These are phyloP conservation scores for Fistulifera pelliculosa DNA, from an alignment of 108 stramenopile genomes.

Conservation along the genomic window DNA sequence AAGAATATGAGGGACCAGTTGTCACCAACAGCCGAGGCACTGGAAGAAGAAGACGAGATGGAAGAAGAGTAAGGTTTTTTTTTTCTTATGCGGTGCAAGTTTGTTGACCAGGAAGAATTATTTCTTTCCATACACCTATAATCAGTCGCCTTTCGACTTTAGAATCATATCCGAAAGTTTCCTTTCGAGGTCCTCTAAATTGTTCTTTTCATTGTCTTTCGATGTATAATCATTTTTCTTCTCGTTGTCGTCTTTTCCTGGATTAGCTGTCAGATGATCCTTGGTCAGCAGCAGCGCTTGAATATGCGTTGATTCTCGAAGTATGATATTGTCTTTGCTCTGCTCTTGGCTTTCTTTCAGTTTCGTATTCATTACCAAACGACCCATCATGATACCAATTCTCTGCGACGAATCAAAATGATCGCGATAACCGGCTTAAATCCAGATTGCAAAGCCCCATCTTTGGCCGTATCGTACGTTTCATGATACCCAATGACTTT, in stretches of 20 bases:
- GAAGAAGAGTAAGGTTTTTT: no score
- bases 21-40: background rate
- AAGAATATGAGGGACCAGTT: background rate
- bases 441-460: conserved; percentile 61
- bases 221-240: background rate
- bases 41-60: conserved; percentile 3
- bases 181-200: background rate
- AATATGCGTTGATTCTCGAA: no score
- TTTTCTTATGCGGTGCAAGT: background rate
- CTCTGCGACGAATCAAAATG: conserved; percentile 31
- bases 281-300: no score
- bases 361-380: background rate
- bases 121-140: background rate
- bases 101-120: background rate
- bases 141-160: no score
- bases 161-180: background rate
- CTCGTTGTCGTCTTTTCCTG: background rate
- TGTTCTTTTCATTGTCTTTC: background rate
- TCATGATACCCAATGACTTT: conserved; percentile 43
- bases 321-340: no score
- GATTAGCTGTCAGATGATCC: background rate
- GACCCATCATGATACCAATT: conserved; percentile 47
- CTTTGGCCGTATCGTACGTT: conserved; percentile 57
- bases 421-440: conserved; percentile 64
- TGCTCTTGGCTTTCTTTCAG: background rate